phyloP scores from a whole-genome alignment of 2,329 filamentous ascomycete genomes.

The Sarocladiaceae sp. region DNA sequence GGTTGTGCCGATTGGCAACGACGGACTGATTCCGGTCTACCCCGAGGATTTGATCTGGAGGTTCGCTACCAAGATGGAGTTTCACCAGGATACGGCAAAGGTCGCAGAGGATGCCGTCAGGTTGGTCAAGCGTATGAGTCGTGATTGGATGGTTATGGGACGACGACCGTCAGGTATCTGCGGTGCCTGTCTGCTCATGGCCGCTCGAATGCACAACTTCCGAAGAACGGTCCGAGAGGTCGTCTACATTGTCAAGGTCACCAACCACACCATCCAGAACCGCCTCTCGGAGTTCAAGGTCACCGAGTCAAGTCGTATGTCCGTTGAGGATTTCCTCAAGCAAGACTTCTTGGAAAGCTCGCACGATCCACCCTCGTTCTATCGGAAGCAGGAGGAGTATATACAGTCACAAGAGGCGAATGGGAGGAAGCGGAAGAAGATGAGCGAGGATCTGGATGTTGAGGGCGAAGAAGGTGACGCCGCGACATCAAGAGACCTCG shows the following conservation, averaged over 20 bases:
- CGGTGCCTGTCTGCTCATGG: slow-evolving; percentile 88
- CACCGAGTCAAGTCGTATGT: slow-evolving; percentile 77
- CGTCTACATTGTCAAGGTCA: slow-evolving; percentile 97
- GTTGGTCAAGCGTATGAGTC: slow-evolving; percentile 86
- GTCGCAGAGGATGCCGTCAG: slow-evolving; percentile 84
- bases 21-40: slow-evolving; percentile 62
- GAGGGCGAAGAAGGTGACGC: slow-evolving; percentile 16
- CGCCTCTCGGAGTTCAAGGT: slow-evolving; percentile 87
- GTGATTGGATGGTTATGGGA: slow-evolving; percentile 96
- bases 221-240: slow-evolving; percentile 87
- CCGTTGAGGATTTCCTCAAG: slow-evolving; percentile 77
- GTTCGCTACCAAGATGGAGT: slow-evolving; percentile 88
- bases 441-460: slow-evolving; percentile 22
- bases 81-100: slow-evolving; percentile 71
- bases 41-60: slow-evolving; percentile 87
- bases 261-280: slow-evolving; percentile 85
- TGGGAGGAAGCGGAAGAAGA: slow-evolving; percentile 38
- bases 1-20: slow-evolving; percentile 62
- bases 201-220: slow-evolving; percentile 97
- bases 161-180: slow-evolving; percentile 90
- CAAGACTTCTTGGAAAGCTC: slow-evolving; percentile 64
- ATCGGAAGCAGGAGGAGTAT: slow-evolving; percentile 56
- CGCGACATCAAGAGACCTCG: slow-evolving; percentile 5
- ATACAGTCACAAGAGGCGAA: slow-evolving; percentile 46
- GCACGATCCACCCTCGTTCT: slow-evolving; percentile 80